Conservation (phyloP, 2,329 filamentous ascomycete species). For the Keithomyces neogunnii region DNA sequence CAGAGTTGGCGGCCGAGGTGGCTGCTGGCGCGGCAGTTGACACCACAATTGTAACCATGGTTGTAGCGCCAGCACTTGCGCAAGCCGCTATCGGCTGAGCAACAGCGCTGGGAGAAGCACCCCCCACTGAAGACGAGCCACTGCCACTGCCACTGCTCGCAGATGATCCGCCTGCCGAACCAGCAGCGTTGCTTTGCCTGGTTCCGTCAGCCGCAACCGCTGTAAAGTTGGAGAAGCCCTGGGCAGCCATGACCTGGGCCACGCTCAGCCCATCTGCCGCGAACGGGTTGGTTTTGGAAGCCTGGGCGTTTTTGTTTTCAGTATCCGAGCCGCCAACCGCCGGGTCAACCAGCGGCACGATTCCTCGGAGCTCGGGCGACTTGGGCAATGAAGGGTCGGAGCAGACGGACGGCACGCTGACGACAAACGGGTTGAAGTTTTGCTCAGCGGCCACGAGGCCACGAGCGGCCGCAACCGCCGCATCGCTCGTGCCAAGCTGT, state of each 20-base stretch:
- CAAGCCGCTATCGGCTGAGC: too few species aligned
- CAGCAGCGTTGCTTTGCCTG: constrained; percentile 7
- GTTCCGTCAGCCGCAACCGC: constrained; percentile 22
- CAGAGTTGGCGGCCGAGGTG: too few species aligned
- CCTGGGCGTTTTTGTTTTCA: constrained; percentile 51
- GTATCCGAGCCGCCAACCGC: constrained; percentile 45
- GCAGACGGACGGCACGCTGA: constrained; percentile 54
- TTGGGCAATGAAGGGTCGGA: constrained; percentile 53
- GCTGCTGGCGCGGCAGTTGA: too few species aligned
- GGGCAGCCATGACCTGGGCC: constrained; percentile 52
- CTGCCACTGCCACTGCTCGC: too few species aligned
- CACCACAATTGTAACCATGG: too few species aligned
- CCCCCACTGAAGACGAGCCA: too few species aligned
- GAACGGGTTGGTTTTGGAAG: constrained; percentile 45
- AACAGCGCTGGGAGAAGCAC: too few species aligned
- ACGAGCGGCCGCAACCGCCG: constrained; percentile 52
- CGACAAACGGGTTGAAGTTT: constrained; percentile 63
- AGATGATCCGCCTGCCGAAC: too few species aligned
- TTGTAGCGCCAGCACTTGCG: too few species aligned
- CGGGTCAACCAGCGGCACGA: constrained; percentile 60
- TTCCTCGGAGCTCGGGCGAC: constrained; percentile 52
- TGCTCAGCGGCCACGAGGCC: constrained; percentile 60
- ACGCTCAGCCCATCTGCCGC: constrained; percentile 54
- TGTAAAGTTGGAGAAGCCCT: constrained; percentile 57
- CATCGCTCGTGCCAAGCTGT: constrained; percentile 49